Conservation (phyloP, 345 rosid species). For the Linum tenue region DNA sequence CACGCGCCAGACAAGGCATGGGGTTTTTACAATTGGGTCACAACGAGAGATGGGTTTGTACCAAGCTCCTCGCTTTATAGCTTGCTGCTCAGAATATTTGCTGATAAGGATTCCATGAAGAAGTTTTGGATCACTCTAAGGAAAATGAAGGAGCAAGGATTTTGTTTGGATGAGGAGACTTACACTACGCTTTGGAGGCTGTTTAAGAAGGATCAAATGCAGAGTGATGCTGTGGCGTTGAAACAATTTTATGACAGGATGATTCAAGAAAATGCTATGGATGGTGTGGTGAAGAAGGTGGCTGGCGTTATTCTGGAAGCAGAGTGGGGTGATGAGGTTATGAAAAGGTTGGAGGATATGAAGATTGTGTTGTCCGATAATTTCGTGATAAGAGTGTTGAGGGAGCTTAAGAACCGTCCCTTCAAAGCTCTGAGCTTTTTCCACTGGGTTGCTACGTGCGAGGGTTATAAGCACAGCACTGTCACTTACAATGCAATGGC, state of each 20-base stretch:
- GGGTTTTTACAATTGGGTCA: conserved; percentile 57
- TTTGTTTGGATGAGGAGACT: conserved; percentile 64
- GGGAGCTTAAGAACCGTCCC: conserved; percentile 50
- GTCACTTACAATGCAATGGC: conserved; percentile 51
- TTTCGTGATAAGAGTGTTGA: conserved; percentile 59
- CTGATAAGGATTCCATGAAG: conserved; percentile 38
- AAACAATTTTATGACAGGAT: conserved; percentile 55
- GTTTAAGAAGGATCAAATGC: conserved; percentile 42
- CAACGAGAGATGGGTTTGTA: conserved; percentile 41
- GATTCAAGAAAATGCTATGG: conserved; percentile 54
- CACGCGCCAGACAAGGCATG: conserved; percentile 46
- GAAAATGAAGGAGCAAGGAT: conserved; percentile 62
- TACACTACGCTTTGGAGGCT: conserved; percentile 30
- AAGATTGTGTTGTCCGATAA: conserved; percentile 39
- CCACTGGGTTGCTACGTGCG: conserved; percentile 35
- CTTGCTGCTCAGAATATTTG: conserved; percentile 54
- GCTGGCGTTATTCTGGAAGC: conserved; percentile 28
- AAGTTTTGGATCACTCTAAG: conserved; percentile 50
- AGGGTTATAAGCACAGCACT: conserved; percentile 31
- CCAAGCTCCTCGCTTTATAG: conserved; percentile 59
- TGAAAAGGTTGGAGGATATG: conserved; percentile 46
- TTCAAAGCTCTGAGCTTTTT: conserved; percentile 44
- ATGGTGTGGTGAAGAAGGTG: conserved; percentile 29
- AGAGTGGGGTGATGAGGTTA: conserved; percentile 47
- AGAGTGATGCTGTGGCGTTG: conserved; percentile 47